These are phyloP conservation scores for Phylloporus scabripes DNA, from an alignment of 768 basidiomycete genomes.

Conservation along the genomic window DNA sequence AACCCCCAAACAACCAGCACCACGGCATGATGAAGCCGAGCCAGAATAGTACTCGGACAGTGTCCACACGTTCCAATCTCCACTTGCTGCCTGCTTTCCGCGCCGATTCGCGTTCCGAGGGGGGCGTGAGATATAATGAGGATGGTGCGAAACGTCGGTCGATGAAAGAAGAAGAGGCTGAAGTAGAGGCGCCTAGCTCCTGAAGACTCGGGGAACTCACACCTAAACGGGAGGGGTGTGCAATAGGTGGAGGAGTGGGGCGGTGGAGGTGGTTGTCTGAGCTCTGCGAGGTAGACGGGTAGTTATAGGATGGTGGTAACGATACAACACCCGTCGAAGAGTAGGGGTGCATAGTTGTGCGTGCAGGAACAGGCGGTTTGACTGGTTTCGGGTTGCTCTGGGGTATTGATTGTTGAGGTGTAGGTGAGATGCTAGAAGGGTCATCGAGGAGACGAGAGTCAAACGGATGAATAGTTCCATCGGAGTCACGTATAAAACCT, in stretches of 20 bases:
- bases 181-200: slow-evolving; percentile 23
- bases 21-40: slow-evolving; percentile 66
- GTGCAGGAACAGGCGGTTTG: slow-evolving; percentile 22
- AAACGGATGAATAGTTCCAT: slow-evolving; percentile 20
- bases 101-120: slow-evolving; percentile 31
- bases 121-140: slow-evolving; percentile 31
- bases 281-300: slow-evolving; percentile 14
- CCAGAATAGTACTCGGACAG: slow-evolving; percentile 66
- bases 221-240: slow-evolving; percentile 10
- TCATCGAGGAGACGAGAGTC: slow-evolving; percentile 17
- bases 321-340: slow-evolving; percentile 17
- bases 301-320: slow-evolving; percentile 23
- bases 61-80: slow-evolving; percentile 16
- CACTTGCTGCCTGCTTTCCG: slow-evolving; percentile 12
- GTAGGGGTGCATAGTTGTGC: slow-evolving; percentile 9
- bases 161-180: slow-evolving; percentile 48
- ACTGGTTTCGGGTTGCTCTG: slow-evolving; percentile 1
- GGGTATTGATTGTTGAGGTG: slow-evolving; percentile 1
- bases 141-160: slow-evolving; percentile 47
- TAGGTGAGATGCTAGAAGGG: slow-evolving; percentile 2
- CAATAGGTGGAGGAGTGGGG: slow-evolving; percentile 4
- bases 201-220: slow-evolving; percentile 25
- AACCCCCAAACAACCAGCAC: slow-evolving; percentile 74
- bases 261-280: slow-evolving; percentile 19
- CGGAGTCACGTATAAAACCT: slow-evolving; percentile 17